Conservation (phyloP, 345 rosid species). For the Euphorbia peplus region DNA sequence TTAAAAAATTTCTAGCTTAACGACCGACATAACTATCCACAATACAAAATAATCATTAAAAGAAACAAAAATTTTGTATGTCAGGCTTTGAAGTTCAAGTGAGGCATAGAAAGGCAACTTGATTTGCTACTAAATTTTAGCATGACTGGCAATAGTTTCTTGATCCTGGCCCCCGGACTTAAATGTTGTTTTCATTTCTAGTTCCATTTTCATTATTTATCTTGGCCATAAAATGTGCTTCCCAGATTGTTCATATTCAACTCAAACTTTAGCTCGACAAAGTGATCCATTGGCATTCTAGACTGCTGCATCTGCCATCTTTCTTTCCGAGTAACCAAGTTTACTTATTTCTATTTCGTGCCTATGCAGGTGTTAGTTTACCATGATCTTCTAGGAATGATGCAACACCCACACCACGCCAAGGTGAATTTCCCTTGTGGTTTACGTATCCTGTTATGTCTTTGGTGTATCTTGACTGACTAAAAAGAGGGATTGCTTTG, state of each 20-base stretch:
- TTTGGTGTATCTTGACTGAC: not conserved
- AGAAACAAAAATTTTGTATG: not conserved
- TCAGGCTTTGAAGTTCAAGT: not conserved
- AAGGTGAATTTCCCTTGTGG: slow-evolving; percentile 45
- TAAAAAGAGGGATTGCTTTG: not conserved
- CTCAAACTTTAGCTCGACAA: not conserved
- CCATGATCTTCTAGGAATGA: slow-evolving; percentile 92
- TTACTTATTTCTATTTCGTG: not conserved
- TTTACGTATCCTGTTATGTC: not conserved
- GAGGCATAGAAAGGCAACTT: not conserved
- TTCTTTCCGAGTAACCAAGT: not conserved
- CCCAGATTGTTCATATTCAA: not conserved
- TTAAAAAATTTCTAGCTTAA: not conserved
- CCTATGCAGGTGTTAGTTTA: slow-evolving; percentile 72
- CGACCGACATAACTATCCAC: not conserved
- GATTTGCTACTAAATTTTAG: not conserved
- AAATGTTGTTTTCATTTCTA: not conserved
- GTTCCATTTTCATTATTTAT: not conserved
- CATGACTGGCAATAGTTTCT: not conserved
- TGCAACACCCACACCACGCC: slow-evolving; percentile 98
- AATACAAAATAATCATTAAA: not conserved
- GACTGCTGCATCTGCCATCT: not conserved
- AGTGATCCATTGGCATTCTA: not conserved
- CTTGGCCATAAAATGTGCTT: not conserved
- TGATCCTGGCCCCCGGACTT: not conserved